Conservation (phyloP, 2,329 filamentous ascomycete genomes). For the Beauveria caledonica region DNA sequence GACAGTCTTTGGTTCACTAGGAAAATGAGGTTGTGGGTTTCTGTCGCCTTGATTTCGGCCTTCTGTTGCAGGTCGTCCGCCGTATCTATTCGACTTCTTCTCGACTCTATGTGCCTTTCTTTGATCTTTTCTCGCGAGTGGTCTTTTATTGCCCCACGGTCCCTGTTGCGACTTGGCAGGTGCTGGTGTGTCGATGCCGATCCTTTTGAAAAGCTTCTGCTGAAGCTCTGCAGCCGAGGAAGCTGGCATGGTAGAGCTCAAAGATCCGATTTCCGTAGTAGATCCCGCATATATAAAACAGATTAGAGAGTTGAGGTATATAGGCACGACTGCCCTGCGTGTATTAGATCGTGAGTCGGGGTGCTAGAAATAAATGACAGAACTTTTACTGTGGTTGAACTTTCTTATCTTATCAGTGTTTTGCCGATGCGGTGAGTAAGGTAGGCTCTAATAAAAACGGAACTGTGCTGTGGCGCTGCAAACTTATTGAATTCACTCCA, state of each 20-base stretch:
- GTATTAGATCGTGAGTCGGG: background rate
- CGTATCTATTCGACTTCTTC: constrained; percentile 43
- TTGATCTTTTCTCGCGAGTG: constrained; percentile 49
- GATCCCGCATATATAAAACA: background rate
- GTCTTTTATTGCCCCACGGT: constrained; percentile 14
- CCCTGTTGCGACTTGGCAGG: constrained; percentile 12
- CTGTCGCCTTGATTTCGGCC: constrained; percentile 14
- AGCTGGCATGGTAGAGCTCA: constrained; percentile 15
- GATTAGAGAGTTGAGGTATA: background rate
- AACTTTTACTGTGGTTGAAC: background rate
- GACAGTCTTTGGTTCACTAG: constrained; percentile 6
- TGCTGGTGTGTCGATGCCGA: constrained; percentile 26
- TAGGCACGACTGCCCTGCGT: background rate
- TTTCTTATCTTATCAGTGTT: constrained; percentile 10
- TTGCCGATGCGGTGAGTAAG: too few species aligned
- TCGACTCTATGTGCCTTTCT: constrained; percentile 57
- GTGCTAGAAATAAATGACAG: background rate
- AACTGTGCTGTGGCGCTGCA: too few species aligned
- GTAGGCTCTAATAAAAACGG: too few species aligned
- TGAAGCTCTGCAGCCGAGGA: constrained; percentile 26
- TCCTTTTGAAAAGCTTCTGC: constrained; percentile 29
- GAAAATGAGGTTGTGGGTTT: background rate
- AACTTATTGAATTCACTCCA: too few species aligned
- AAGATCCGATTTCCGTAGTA: background rate
- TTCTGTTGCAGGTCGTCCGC: constrained; percentile 8